Conservation (phyloP, 1,284 basidiomycete genomes). For the Athelia psychrophila region DNA sequence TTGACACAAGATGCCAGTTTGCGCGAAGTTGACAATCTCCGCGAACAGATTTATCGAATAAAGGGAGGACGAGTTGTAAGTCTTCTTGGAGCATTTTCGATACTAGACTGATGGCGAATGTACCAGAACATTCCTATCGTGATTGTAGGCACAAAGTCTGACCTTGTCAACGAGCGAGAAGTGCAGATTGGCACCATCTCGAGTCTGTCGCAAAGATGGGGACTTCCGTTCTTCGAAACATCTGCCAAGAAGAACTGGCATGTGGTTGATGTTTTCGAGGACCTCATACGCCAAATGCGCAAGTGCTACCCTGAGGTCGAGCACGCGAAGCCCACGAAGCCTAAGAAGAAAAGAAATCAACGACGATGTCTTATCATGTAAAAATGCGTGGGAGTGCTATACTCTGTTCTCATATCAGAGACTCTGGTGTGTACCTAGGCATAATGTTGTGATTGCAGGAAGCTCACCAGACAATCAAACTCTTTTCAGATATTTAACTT, state of each 20-base stretch:
- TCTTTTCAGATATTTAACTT: conserved; percentile 12
- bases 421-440: no score
- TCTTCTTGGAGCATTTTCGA: conserved; percentile 3
- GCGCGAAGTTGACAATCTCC: conserved; percentile 73
- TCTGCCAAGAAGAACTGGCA: conserved; percentile 83
- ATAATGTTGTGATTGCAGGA: no score
- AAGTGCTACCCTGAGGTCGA: conserved; percentile 50
- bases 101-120: conserved; percentile 2
- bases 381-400: conserved; percentile 10
- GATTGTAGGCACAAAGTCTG: conserved; percentile 86
- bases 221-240: conserved; percentile 81
- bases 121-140: conserved; percentile 72
- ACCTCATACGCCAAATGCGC: conserved; percentile 75
- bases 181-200: conserved; percentile 69
- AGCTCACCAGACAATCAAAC: neutral
- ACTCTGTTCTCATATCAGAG: no score
- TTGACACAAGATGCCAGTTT: conserved; percentile 77
- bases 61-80: conserved; percentile 66
- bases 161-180: conserved; percentile 79
- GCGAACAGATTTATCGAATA: conserved; percentile 78
- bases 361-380: conserved; percentile 59
- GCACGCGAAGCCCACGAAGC: conserved; percentile 30
- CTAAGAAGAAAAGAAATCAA: conserved; percentile 36
- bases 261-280: conserved; percentile 75
- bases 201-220: conserved; percentile 64